Percentiles rank a stretch among this genome's conserved stretches.
These are phyloP conservation scores for Alternaria ventricosa DNA, from an alignment of 2,329 filamentous ascomycete species.

Conservation along the genomic window DNA sequence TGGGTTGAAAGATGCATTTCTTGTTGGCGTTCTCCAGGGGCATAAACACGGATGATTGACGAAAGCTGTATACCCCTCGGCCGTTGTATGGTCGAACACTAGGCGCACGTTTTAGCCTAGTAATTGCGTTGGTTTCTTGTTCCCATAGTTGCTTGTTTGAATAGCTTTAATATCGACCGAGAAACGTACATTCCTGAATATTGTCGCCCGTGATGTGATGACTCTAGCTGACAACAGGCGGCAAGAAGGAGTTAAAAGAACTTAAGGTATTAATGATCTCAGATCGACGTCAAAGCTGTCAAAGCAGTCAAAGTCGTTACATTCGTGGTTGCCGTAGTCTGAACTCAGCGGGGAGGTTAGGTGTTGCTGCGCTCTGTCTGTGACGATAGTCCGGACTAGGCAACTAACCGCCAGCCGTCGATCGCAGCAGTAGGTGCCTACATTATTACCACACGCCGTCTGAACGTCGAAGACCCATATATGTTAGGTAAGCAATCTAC, in stretches of 20 bases:
- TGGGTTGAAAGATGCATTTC: not conserved
- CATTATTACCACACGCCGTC: not conserved
- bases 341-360: not conserved
- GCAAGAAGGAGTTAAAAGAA: not conserved
- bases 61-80: slow-evolving; percentile 4
- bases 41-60: slow-evolving; percentile 5
- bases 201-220: not conserved
- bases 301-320: not conserved
- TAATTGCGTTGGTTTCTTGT: not conserved
- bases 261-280: not conserved
- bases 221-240: not conserved
- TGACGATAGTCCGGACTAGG: not conserved
- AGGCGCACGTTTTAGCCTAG: not conserved
- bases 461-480: not conserved
- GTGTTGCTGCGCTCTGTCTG: not conserved
- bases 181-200: not conserved
- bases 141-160: not conserved
- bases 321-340: not conserved
- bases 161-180: not conserved
- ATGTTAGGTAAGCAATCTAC: slow-evolving; percentile 11
- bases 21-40: slow-evolving; percentile 1
- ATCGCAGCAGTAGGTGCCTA: not conserved
- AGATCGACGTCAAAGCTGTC: not conserved
- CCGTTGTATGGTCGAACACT: not conserved
- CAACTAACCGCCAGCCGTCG: not conserved